Base-by-base conservation (phyloP, 495 filamentous ascomycete species). In the Chaetomium tenue region DNA sequence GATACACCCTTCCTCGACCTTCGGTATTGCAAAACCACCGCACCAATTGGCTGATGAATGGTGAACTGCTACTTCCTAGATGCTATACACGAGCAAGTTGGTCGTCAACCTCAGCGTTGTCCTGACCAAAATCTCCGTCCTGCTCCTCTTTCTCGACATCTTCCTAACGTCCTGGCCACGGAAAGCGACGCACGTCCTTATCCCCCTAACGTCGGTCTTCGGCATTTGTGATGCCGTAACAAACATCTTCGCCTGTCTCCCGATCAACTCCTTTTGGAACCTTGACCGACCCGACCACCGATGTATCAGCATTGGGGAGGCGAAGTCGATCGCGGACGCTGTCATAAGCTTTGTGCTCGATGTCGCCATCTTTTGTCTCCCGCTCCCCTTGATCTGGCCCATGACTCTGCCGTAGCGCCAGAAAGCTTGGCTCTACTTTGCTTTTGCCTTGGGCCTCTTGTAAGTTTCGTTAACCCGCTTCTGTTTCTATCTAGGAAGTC, bases 301-400 rank as follows among this genome's bases (percentile, higher is more conserved):
- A 4, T 64, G 59, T 26, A 44, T 63, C 40, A n/a, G 9, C 9
- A 37, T 22, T 11, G 16, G 39, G 2, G 6, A 33, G 0, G 2
- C 15, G 0, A 57, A 62, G 18, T 60, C 56, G 37, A 60, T 46
- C 47, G 63, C 48, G 20, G 66, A 67, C 13, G 55, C 65, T 23
- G 61, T 42, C 11, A 16, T 71, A n/a, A 65, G 70, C 44, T 65
- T 75, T 52, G 63, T 52, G 12, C 66, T 72, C 16, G 74, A 77
- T 47, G 53, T 77, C 9, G 40, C 67, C 28, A 71, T 76, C 18
- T 76, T 76, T 55, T 20, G 64, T 20, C 64, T 77, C 33, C 75
- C 74, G 5, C 63, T 77, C 15, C 72, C 75, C 3, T 61, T 71
- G 5, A 33, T 77, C 25, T 12, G 64, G 6, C 15, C 22, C 2